These are phyloP conservation scores for Margaritispora aquatica DNA, from an alignment of 495 filamentous ascomycete species.

Conservation along the genomic window DNA sequence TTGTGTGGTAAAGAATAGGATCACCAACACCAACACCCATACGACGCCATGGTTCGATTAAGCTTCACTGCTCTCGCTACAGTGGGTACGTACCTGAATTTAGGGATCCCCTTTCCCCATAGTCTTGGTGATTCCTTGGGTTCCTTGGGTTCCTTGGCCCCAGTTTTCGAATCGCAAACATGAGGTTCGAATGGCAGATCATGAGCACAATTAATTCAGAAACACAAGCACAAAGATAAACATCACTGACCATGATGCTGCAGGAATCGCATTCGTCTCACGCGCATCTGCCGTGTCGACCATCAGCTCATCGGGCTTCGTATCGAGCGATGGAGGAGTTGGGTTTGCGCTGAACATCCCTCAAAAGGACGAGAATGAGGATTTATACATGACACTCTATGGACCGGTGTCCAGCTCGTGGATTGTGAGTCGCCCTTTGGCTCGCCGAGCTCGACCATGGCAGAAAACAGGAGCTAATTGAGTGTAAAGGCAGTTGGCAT, in stretches of 20 bases:
- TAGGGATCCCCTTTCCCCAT: too few relatives aligned
- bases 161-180: neutral
- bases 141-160: neutral
- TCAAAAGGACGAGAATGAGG: slow-evolving; percentile 13
- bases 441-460: too few relatives aligned
- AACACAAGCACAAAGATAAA: neutral
- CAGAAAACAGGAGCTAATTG: neutral
- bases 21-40: neutral
- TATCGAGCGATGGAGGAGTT: slow-evolving; percentile 16
- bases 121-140: neutral
- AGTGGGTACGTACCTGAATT: neutral
- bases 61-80: neutral
- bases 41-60: neutral
- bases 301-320: slow-evolving; percentile 11
- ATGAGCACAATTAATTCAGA: neutral
- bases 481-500: slow-evolving; percentile 39
- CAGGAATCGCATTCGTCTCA: slow-evolving; percentile 1
- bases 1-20: too few relatives aligned
- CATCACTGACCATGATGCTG: too few relatives aligned
- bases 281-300: slow-evolving; percentile 2
- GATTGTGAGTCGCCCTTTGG: slow-evolving; percentile 14
- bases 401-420: slow-evolving; percentile 15
- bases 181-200: neutral
- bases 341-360: slow-evolving; percentile 22
- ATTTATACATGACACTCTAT: slow-evolving; percentile 18